phyloP scores from a whole-genome alignment of 2,329 filamentous ascomycete genomes.

The Tolypocladium tundrense region DNA sequence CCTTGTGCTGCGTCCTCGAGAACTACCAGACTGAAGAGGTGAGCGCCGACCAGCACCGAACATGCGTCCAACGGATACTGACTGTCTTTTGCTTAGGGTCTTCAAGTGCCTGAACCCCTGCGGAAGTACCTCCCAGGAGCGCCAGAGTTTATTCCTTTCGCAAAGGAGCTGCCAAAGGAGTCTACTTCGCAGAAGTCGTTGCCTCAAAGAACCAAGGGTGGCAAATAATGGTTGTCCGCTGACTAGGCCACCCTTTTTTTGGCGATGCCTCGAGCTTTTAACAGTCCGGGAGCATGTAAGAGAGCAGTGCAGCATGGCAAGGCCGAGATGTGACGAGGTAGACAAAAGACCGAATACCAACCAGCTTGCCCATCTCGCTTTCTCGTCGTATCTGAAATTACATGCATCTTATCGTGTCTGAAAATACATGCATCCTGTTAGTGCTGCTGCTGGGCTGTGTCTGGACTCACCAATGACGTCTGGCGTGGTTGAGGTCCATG shows the following conservation, averaged over 20 bases:
- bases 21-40: conserved; percentile 91
- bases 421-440: too few species aligned
- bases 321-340: background rate
- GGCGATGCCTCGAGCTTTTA: background rate
- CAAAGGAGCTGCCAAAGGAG: conserved; percentile 76
- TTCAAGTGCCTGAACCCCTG: conserved; percentile 71
- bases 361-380: background rate
- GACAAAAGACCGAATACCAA: background rate
- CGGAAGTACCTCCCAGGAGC: conserved; percentile 84
- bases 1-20: conserved; percentile 88
- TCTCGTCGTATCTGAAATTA: background rate
- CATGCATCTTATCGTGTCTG: too few species aligned
- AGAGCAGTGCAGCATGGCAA: background rate
- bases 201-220: conserved; percentile 19
- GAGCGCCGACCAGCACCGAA: conserved; percentile 19
- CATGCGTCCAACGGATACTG: background rate
- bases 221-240: conserved; percentile 6
- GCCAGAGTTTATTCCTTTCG: conserved; percentile 81
- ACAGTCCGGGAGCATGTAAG: background rate
- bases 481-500: background rate
- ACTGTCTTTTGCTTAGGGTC: conserved; percentile 38
- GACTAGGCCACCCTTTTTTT: too few species aligned
- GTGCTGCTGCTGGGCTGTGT: background rate
- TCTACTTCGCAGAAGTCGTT: conserved; percentile 20
- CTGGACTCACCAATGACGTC: background rate